Conservation (phyloP, 2,329 filamentous ascomycete genomes). For the Ceratocystis lukuohia region DNA sequence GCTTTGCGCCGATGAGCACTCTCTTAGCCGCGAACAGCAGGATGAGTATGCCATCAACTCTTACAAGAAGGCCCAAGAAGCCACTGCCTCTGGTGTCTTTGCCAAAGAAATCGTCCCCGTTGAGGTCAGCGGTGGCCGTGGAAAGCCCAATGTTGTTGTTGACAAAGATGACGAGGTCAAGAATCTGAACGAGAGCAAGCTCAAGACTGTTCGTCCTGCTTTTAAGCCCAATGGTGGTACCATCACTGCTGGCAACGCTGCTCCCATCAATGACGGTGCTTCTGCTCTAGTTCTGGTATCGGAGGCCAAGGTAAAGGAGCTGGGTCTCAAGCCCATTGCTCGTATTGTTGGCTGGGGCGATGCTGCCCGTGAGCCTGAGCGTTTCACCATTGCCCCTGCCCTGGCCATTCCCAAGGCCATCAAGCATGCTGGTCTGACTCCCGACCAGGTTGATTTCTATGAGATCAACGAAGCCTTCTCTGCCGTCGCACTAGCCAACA, state of each 20-base stretch:
- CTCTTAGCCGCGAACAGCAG: conserved; percentile 69
- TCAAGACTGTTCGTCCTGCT: conserved; percentile 70
- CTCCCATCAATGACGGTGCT: conserved; percentile 88
- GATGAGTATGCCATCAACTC: conserved; percentile 92
- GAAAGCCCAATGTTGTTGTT: conserved; percentile 71
- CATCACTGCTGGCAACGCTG: conserved; percentile 91
- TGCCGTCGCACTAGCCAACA: conserved; percentile 88
- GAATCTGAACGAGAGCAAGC: conserved; percentile 77
- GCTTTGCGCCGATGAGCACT: conserved; percentile 78
- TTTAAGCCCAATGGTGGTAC: conserved; percentile 72
- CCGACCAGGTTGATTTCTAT: conserved; percentile 74
- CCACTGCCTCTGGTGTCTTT: conserved; percentile 71
- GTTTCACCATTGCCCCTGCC: conserved; percentile 89
- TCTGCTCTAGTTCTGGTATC: conserved; percentile 87
- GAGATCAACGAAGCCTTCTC: conserved; percentile 99
- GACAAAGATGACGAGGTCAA: conserved; percentile 90
- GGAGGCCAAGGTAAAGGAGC: conserved; percentile 84
- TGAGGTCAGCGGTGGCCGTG: conserved; percentile 73
- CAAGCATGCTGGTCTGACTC: conserved; percentile 75
- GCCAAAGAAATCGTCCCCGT: conserved; percentile 76
- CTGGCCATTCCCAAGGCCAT: conserved; percentile 95
- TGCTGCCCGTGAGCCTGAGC: conserved; percentile 77
- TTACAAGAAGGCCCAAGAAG: conserved; percentile 85
- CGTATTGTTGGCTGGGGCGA: conserved; percentile 98
- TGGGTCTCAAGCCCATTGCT: conserved; percentile 79